These are phyloP conservation scores for Penicillium palitans DNA, from an alignment of 2,329 filamentous ascomycete genomes.

Conservation along the genomic window DNA sequence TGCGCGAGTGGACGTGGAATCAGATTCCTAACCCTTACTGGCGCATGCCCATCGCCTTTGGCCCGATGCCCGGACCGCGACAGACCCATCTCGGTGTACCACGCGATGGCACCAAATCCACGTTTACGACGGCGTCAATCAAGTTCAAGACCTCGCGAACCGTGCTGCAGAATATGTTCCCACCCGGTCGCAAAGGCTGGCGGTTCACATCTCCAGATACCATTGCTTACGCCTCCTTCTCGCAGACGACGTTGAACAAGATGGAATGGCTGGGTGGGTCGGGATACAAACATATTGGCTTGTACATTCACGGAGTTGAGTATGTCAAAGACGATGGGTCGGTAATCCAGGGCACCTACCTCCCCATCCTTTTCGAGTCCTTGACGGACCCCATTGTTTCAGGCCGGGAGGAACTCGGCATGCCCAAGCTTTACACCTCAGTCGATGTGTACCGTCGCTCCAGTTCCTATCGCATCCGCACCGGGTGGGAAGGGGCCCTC, in stretches of 20 bases:
- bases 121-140: constrained; percentile 50
- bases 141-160: constrained; percentile 55
- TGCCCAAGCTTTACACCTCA: constrained; percentile 60
- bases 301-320: constrained; percentile 64
- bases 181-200: constrained; percentile 39
- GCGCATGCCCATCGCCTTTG: constrained; percentile 50
- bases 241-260: constrained; percentile 47
- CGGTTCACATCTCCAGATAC: constrained; percentile 48
- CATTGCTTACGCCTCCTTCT: constrained; percentile 47
- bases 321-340: constrained; percentile 54
- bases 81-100: constrained; percentile 33
- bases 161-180: constrained; percentile 52
- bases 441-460: constrained; percentile 47
- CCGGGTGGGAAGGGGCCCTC: constrained; percentile 46
- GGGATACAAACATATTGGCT: constrained; percentile 59
- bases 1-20: constrained; percentile 50
- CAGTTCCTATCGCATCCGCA: constrained; percentile 42
- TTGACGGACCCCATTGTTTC: constrained; percentile 61
- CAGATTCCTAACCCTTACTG: constrained; percentile 46
- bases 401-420: constrained; percentile 61
- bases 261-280: constrained; percentile 63
- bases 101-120: constrained; percentile 32
- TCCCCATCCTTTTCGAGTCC: constrained; percentile 60
- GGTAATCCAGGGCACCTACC: constrained; percentile 53
- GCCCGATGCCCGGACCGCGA: constrained; percentile 50